These are phyloP conservation scores for Termitomyces sp. DNA, from an alignment of 768 basidiomycete species.

Conservation along the genomic window DNA sequence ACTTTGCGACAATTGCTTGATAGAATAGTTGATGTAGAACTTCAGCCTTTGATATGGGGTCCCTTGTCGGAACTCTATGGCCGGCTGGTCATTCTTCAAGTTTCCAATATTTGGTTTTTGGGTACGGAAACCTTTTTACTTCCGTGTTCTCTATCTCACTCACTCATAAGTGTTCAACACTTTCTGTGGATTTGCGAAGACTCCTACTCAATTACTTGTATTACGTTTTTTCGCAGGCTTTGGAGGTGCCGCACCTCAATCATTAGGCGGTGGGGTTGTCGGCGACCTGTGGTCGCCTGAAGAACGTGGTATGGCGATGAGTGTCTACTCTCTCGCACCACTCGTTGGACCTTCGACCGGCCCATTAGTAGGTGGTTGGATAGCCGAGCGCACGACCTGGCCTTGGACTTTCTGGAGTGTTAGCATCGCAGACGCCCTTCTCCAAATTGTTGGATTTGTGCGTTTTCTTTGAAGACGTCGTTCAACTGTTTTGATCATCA, in stretches of 20 bases:
- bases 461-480: slow-evolving; percentile 21
- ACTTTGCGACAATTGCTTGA: background rate
- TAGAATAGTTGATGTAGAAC: background rate
- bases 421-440: slow-evolving; percentile 41
- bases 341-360: slow-evolving; percentile 42
- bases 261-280: slow-evolving; percentile 54
- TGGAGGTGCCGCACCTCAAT: slow-evolving; percentile 62
- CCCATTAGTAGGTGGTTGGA: slow-evolving; percentile 34
- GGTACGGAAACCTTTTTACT: slow-evolving; percentile 32
- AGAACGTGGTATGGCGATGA: slow-evolving; percentile 48
- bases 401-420: slow-evolving; percentile 62
- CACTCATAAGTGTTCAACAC: slow-evolving; percentile 39
- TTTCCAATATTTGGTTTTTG: slow-evolving; percentile 56
- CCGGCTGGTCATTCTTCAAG: slow-evolving; percentile 46
- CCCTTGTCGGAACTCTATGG: slow-evolving; percentile 37
- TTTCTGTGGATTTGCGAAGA: slow-evolving; percentile 47
- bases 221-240: slow-evolving; percentile 64
- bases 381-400: slow-evolving; percentile 50
- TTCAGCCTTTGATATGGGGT: slow-evolving; percentile 33
- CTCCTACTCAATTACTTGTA: slow-evolving; percentile 46
- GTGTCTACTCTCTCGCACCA: slow-evolving; percentile 52
- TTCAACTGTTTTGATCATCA: background rate
- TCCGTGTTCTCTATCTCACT: background rate
- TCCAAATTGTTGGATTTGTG: slow-evolving; percentile 47
- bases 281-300: slow-evolving; percentile 51